A percentile compares a stretch with the other conserved stretches of the same genome.
Evolutionary conservation across 176 grass and related monocot species (phyloP).

Genomic region (Zea luxurians): DNA sequence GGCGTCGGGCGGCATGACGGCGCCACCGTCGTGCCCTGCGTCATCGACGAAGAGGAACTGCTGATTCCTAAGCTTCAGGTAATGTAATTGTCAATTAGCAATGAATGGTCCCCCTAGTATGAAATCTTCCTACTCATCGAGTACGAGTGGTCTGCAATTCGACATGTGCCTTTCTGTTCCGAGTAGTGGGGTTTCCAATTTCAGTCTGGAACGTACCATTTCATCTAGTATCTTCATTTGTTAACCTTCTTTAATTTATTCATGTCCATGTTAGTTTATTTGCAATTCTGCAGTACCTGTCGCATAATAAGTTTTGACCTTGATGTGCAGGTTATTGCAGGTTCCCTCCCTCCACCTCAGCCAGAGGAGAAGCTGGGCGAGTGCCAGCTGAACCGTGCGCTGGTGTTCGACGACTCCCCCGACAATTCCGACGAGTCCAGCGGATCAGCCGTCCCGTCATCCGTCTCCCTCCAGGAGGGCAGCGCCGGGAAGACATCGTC

Average conservation of each 20-base stretch:
- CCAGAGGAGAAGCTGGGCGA: slow-evolving; percentile 26
- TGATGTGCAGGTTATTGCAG: slow-evolving; percentile 35
- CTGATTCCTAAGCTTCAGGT: slow-evolving; percentile 58
- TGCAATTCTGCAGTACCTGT: not conserved
- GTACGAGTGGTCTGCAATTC: not conserved
- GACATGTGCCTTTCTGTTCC: not conserved
- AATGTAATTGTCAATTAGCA: not conserved
- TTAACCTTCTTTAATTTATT: not conserved
- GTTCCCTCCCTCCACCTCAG: slow-evolving; percentile 5
- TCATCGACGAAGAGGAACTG: slow-evolving; percentile 41
- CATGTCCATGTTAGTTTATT: not conserved
- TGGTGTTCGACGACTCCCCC: slow-evolving; percentile 84
- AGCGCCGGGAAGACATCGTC: slow-evolving; percentile 30
- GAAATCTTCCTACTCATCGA: not conserved
- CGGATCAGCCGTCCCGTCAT: slow-evolving; percentile 33
- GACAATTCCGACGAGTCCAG: slow-evolving; percentile 47
- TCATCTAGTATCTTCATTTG: not conserved
- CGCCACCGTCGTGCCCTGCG: slow-evolving; percentile 13
- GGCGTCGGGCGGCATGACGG: not conserved
- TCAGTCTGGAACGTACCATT: not conserved
- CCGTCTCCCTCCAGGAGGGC: slow-evolving; percentile 36
- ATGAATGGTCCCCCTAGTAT: not conserved
- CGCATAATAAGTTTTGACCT: not conserved
- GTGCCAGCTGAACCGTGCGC: slow-evolving; percentile 51
- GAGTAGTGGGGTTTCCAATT: not conserved